Conservation (phyloP, 2,329 filamentous ascomycete species). For the Fusarium austroafricanum region DNA sequence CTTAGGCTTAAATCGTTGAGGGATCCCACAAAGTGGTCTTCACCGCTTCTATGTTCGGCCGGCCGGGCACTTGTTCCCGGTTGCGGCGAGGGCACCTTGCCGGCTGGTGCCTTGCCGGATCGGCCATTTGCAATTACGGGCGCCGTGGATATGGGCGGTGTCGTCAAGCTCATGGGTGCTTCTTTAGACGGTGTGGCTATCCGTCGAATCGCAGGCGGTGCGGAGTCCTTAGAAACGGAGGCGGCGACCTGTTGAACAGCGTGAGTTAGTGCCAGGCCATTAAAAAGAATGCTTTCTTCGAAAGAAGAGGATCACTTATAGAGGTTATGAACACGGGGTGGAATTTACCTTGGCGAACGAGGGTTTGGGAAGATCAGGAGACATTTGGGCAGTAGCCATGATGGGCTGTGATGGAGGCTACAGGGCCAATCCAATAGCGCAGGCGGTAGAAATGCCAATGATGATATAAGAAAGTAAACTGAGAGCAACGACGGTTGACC, state of each 20-base stretch:
- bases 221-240: slow-evolving; percentile 51
- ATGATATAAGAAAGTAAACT: slow-evolving; percentile 32
- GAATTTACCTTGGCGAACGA: slow-evolving; percentile 79
- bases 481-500: slow-evolving; percentile 29
- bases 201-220: slow-evolving; percentile 48
- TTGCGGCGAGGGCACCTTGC: slow-evolving; percentile 37
- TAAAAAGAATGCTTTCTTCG: slow-evolving; percentile 10
- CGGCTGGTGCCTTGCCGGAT: slow-evolving; percentile 32
- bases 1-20: slow-evolving; percentile 49
- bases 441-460: slow-evolving; percentile 34
- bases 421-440: slow-evolving; percentile 38
- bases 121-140: slow-evolving; percentile 47
- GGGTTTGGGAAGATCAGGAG: slow-evolving; percentile 65
- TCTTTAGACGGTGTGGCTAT: slow-evolving; percentile 44
- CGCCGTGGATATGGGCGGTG: slow-evolving; percentile 21
- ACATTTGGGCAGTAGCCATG: slow-evolving; percentile 62
- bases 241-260: slow-evolving; percentile 59
- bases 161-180: slow-evolving; percentile 34
- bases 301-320: slow-evolving; percentile 18
- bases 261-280: slow-evolving; percentile 35
- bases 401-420: slow-evolving; percentile 38
- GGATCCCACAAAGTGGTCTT: slow-evolving; percentile 46
- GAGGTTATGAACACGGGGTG: slow-evolving; percentile 14
- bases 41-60: slow-evolving; percentile 33
- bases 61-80: slow-evolving; percentile 21